Conservation (phyloP, 805 yeast species). For the Maudiozyma bulderi region DNA sequence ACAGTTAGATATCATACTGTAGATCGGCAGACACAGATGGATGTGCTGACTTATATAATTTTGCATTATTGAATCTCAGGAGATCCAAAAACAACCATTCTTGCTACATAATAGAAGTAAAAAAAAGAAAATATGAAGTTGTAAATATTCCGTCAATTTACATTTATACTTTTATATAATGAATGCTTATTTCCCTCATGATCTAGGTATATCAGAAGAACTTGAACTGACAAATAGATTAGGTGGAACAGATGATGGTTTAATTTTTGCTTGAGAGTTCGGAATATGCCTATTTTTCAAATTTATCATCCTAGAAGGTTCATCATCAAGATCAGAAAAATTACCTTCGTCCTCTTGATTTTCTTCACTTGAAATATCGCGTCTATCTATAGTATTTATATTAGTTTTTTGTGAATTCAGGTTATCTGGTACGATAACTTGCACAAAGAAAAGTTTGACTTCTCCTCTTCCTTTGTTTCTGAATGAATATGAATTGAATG, state of each 20-base stretch:
- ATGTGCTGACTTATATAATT: too few species aligned
- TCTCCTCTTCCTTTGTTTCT: constrained; percentile 48
- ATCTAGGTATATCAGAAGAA: neutral
- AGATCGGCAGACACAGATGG: too few species aligned
- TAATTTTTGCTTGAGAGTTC: neutral
- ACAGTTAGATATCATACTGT: too few species aligned
- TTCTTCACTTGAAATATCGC: constrained; percentile 39
- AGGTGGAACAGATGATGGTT: neutral
- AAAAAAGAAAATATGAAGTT: too few species aligned
- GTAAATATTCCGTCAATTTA: neutral
- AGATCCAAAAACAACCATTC: too few species aligned
- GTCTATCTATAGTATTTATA: neutral
- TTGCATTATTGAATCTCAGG: too few species aligned
- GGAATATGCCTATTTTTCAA: neutral
- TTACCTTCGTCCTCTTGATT: too few species aligned
- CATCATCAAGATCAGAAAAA: neutral
- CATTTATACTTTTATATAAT: neutral
- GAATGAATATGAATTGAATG: constrained; percentile 63
- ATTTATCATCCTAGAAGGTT: neutral
- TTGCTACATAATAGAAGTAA: too few species aligned
- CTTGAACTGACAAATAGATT: neutral
- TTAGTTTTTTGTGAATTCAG: constrained; percentile 3
- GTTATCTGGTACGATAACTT: constrained; percentile 38
- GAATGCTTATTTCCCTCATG: neutral
- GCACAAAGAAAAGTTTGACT: constrained; percentile 68